Conservation (phyloP, 139 green algal genomes). For the Chlamydomonas urium region DNA sequence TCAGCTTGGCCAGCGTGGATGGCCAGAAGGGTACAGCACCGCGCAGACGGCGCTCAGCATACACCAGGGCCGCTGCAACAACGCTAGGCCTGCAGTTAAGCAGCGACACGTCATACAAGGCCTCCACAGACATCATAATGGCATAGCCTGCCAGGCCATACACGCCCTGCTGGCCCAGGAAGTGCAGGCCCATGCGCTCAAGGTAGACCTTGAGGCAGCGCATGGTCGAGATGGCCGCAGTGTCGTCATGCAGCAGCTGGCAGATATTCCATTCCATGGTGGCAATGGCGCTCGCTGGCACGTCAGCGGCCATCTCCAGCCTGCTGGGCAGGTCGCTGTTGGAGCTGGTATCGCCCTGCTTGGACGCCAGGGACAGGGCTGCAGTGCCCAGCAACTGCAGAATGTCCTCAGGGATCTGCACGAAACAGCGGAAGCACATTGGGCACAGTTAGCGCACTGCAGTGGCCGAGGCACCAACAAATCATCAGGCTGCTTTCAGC, state of each 20-base stretch:
- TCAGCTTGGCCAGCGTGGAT: conserved; percentile 74
- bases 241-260: conserved; percentile 52
- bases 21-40: conserved; percentile 84
- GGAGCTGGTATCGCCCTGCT: conserved; percentile 34
- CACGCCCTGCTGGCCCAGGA: conserved; percentile 20
- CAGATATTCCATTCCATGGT: conserved; percentile 69
- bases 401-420: conserved; percentile 41
- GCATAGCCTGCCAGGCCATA: conserved; percentile 44
- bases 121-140: conserved; percentile 55
- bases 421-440: not conserved
- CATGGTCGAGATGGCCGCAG: conserved; percentile 57
- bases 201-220: conserved; percentile 73
- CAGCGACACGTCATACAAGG: conserved; percentile 66
- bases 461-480: no score
- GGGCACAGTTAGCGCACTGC: no score
- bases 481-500: not conserved
- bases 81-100: conserved; percentile 83
- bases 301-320: no score
- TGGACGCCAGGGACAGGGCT: conserved; percentile 40
- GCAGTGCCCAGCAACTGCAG: conserved; percentile 46
- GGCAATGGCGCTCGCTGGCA: conserved; percentile 30
- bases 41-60: conserved; percentile 66
- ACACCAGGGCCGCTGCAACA: conserved; percentile 74
- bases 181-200: conserved; percentile 54
- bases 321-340: no score